Percentiles rank a stretch among this genome's conserved stretches.
phyloP scores from a whole-genome alignment of 768 basidiomycete genomes.

The Rhodotorula graminis region DNA sequence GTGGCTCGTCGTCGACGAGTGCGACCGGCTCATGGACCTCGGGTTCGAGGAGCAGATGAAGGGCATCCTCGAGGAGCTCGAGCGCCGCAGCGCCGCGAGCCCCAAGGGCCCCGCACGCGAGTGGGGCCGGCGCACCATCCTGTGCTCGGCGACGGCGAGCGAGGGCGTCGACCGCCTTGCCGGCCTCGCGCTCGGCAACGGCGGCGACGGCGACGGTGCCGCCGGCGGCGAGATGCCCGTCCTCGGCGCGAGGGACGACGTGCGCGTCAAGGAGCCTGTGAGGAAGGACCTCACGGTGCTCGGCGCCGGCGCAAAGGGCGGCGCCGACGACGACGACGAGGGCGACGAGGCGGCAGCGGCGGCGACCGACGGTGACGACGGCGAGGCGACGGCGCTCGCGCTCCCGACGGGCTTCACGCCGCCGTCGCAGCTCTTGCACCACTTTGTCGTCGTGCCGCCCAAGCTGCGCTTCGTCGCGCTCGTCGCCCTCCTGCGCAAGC shows the following conservation, averaged over 20 bases:
- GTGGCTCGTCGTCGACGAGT: conserved; percentile 95
- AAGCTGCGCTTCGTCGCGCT: conserved; percentile 91
- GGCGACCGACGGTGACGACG: background rate
- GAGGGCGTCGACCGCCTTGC: conserved; percentile 93
- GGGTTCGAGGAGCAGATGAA: conserved; percentile 94
- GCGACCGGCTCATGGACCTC: conserved; percentile 93
- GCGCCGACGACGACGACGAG: conserved; percentile 17
- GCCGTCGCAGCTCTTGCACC: conserved; percentile 86
- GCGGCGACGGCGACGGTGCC: no score
- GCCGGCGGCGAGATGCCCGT: conserved; percentile 10
- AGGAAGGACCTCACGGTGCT: conserved; percentile 12
- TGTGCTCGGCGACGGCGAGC: conserved; percentile 94
- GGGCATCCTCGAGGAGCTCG: conserved; percentile 79
- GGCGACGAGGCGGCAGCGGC: conserved; percentile 30
- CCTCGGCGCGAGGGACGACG: conserved; percentile 16
- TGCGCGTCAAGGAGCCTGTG: conserved; percentile 20
- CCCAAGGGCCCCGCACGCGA: conserved; percentile 7
- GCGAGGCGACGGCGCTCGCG: conserved; percentile 9
- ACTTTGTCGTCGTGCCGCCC: conserved; percentile 80
- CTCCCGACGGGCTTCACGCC: conserved; percentile 62
- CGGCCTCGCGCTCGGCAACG: conserved; percentile 49
- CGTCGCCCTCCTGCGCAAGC: conserved; percentile 72
- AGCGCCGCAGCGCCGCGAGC: conserved; percentile 46
- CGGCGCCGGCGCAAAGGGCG: conserved; percentile 21
- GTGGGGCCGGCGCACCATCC: conserved; percentile 66